phyloP scores from a whole-genome alignment of 441 rosid species.

The Kokia cookei region DNA sequence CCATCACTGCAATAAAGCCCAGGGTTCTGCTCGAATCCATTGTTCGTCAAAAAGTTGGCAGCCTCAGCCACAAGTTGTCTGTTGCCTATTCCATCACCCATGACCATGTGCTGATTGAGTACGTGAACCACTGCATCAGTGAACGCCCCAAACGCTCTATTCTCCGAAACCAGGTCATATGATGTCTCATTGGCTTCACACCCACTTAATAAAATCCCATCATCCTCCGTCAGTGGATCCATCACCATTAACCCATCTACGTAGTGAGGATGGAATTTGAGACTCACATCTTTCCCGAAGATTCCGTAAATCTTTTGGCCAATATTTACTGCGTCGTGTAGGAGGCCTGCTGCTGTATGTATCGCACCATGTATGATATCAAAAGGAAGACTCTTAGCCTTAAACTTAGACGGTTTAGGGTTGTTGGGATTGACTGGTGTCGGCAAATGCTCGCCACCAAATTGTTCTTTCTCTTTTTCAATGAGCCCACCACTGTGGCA shows the following conservation, averaged over 20 bases:
- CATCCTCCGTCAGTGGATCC: background rate
- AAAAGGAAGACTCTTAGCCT: too few relatives aligned
- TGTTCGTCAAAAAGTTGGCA: accelerated
- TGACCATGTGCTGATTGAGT: background rate
- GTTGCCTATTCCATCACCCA: background rate
- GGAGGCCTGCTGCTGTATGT: conserved; percentile 31
- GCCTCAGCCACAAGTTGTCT: background rate
- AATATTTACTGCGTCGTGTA: conserved; percentile 41
- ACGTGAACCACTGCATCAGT: background rate
- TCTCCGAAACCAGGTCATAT: background rate
- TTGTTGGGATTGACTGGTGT: too few relatives aligned
- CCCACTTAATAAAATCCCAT: background rate
- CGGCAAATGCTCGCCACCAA: background rate
- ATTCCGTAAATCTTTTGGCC: background rate
- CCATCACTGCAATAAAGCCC: background rate
- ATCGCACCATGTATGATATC: background rate
- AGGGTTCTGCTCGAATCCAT: background rate
- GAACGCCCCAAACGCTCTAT: background rate
- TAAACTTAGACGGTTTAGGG: too few relatives aligned
- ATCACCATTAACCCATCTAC: background rate
- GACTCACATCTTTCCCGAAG: background rate
- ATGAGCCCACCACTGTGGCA: conserved; percentile 67
- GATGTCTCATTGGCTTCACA: background rate
- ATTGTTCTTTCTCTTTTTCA: conserved; percentile 49
- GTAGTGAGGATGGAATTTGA: background rate